These are phyloP conservation scores for Rhizopogon vesiculosus DNA, from an alignment of 768 basidiomycete genomes.

Conservation along the genomic window DNA sequence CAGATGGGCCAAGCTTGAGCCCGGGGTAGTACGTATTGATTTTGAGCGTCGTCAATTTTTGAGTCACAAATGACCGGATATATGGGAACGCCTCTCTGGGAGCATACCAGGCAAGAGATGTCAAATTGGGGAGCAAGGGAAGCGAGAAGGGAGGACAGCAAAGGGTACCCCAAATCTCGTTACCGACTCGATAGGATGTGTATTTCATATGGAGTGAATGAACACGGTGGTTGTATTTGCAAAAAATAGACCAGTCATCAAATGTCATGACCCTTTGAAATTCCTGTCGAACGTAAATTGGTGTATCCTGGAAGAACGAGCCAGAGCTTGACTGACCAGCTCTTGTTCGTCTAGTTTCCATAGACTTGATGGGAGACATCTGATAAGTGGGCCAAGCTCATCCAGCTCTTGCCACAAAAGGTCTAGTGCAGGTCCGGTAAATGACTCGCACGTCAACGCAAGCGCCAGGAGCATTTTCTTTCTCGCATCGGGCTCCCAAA, in stretches of 20 bases:
- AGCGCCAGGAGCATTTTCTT: not conserved
- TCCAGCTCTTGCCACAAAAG: not conserved
- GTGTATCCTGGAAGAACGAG: too few relatives aligned
- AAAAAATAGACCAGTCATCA: too few relatives aligned
- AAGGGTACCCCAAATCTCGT: not conserved
- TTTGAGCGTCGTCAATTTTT: too few relatives aligned
- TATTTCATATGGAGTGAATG: conserved; percentile 2
- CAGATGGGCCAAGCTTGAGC: not conserved
- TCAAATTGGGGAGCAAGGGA: not conserved
- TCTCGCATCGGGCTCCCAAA: not conserved
- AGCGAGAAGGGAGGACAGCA: not conserved
- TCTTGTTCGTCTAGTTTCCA: not conserved
- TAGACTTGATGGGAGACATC: not conserved
- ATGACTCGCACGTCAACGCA: not conserved
- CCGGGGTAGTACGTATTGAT: not conserved
- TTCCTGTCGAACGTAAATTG: too few relatives aligned
- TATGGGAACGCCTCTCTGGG: not conserved
- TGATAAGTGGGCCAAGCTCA: not conserved
- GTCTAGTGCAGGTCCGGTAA: not conserved
- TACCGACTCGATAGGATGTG: too few relatives aligned
- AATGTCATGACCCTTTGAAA: too few relatives aligned
- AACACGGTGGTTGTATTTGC: too few relatives aligned
- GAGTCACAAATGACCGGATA: not conserved
- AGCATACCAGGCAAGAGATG: not conserved
- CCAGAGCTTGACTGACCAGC: not conserved